A percentile compares a stretch with the other conserved stretches of the same genome.
phyloP scores from a whole-genome alignment of 257 asterid genomes.

The Ophiorrhiza pumila region DNA sequence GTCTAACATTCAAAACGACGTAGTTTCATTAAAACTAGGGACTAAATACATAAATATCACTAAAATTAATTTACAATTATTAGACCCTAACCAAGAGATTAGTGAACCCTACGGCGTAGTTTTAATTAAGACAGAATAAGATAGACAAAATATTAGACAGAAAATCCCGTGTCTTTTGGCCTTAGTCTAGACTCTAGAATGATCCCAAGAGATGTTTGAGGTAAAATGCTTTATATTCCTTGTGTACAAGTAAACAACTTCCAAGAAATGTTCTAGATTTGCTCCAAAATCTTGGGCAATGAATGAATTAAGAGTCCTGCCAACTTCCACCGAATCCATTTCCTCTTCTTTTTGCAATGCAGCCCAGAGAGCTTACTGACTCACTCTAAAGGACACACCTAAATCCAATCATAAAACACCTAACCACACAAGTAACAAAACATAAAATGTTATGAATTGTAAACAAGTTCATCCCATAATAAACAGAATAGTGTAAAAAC shows the following conservation, averaged over 20 bases:
- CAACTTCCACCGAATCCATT: conserved; percentile 51
- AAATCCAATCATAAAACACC: conserved; percentile 45
- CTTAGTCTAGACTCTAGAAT: too few species aligned
- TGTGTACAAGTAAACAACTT: too few species aligned
- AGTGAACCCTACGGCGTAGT: too few species aligned
- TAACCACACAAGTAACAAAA: conserved; percentile 28
- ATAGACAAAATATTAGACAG: too few species aligned
- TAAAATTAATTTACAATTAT: too few species aligned
- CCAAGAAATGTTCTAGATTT: not conserved
- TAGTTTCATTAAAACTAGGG: too few species aligned
- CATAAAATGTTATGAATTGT: not conserved
- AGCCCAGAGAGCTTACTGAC: conserved; percentile 12
- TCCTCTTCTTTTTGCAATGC: conserved; percentile 4
- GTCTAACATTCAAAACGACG: too few species aligned
- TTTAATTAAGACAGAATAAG: too few species aligned
- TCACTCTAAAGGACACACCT: conserved; percentile 34
- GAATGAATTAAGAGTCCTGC: conserved; percentile 27
- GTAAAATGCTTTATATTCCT: not conserved
- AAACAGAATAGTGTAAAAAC: not conserved
- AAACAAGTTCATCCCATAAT: not conserved
- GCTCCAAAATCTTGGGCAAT: conserved; percentile 10
- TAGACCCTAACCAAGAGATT: too few species aligned
- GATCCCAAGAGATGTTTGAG: too few species aligned
- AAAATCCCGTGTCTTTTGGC: too few species aligned
- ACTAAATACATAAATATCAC: too few species aligned